Evolutionary conservation across 2,329 filamentous ascomycete genomes (phyloP).

Genomic region (Aciculosporium take): DNA sequence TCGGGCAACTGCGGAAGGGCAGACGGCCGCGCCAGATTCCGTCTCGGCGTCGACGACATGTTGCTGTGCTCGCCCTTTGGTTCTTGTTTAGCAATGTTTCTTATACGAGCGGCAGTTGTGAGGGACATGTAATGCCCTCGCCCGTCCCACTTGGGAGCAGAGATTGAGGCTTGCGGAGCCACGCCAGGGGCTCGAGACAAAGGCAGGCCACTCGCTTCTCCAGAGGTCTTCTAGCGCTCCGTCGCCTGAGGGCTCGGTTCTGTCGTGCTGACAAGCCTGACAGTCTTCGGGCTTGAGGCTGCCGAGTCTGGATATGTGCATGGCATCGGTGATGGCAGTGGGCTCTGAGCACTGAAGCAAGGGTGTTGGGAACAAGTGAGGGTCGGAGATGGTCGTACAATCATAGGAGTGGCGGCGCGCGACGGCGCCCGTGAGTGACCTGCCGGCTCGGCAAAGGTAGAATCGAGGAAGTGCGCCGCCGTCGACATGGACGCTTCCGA

Average conservation of each 20-base stretch:
- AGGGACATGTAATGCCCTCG: conserved; percentile 25
- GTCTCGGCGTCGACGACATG: conserved; percentile 37
- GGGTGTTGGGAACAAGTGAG: conserved; percentile 14
- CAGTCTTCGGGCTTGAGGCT: conserved; percentile 25
- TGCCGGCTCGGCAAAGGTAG: conserved; percentile 52
- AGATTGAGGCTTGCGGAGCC: not conserved
- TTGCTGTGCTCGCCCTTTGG: conserved; percentile 35
- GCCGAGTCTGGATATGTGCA: conserved; percentile 18
- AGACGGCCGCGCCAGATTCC: conserved; percentile 55
- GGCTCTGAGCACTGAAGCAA: conserved; percentile 11
- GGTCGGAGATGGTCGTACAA: conserved; percentile 35
- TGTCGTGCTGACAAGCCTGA: conserved; percentile 27
- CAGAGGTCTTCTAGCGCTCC: conserved; percentile 17
- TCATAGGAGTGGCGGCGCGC: conserved; percentile 55
- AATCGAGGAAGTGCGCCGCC: conserved; percentile 65
- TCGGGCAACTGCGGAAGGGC: conserved; percentile 60
- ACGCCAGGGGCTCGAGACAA: not conserved
- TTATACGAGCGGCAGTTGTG: conserved; percentile 31
- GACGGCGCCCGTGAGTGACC: conserved; percentile 45
- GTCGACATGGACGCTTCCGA: conserved; percentile 68
- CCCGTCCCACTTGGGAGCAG: conserved; percentile 21
- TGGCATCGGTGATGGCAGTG: conserved; percentile 8
- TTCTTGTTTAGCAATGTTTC: conserved; percentile 32
- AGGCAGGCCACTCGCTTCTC: conserved; percentile 6
- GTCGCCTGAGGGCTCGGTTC: conserved; percentile 12